Evolutionary conservation across 2,329 filamentous ascomycete genomes (phyloP).

Genomic region (Alternaria viburni): DNA sequence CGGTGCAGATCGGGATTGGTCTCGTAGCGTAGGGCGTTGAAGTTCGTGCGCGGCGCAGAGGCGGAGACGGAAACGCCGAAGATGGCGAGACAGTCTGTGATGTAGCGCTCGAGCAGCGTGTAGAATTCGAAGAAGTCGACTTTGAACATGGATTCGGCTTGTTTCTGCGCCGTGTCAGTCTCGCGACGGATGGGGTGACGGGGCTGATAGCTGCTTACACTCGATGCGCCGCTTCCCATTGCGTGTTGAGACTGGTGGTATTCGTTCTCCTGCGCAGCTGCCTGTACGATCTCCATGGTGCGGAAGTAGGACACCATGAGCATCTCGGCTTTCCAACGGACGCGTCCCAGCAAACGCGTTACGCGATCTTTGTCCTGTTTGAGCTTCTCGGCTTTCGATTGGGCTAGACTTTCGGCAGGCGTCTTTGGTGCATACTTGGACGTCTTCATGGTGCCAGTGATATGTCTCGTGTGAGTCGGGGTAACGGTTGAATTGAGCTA

Average conservation of each 20-base stretch:
- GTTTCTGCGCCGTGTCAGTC: constrained; percentile 26
- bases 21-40: constrained; percentile 42
- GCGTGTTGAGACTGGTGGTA: constrained; percentile 15
- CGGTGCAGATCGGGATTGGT: constrained; percentile 36
- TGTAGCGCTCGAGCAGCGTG: constrained; percentile 71
- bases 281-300: constrained; percentile 33
- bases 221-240: constrained; percentile 22
- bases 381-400: constrained; percentile 35
- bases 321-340: constrained; percentile 47
- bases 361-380: constrained; percentile 39
- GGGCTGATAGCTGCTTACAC: constrained; percentile 19
- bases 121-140: constrained; percentile 81
- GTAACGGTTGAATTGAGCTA: background rate
- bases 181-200: background rate
- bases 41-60: constrained; percentile 20
- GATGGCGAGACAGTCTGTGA: constrained; percentile 70
- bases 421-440: constrained; percentile 44
- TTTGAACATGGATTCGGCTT: constrained; percentile 69
- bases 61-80: constrained; percentile 62
- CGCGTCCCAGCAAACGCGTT: constrained; percentile 32
- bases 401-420: constrained; percentile 29
- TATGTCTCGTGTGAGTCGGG: background rate
- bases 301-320: constrained; percentile 39
- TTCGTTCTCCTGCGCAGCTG: constrained; percentile 21
- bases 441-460: constrained; percentile 20